Conservation (phyloP, 345 rosid species). For the Pelargonium nanum region DNA sequence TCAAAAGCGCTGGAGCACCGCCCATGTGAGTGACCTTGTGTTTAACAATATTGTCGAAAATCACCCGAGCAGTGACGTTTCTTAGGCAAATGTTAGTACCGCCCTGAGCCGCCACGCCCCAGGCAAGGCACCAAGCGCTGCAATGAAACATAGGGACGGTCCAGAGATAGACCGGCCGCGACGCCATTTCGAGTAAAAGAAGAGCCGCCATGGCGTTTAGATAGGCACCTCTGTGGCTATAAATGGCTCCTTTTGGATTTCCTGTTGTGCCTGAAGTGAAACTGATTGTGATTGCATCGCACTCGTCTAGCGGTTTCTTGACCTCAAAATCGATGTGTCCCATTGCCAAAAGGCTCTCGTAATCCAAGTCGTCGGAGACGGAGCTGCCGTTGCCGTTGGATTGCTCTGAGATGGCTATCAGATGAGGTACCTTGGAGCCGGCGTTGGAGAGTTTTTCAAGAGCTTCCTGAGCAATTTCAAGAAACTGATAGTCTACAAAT, state of each 20-base stretch:
- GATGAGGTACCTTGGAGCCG: conserved; percentile 19
- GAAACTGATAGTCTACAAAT: conserved; percentile 48
- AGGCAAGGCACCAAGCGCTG: conserved; percentile 78
- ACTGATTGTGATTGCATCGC: conserved; percentile 76
- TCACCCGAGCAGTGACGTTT: conserved; percentile 41
- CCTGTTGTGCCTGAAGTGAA: conserved; percentile 90
- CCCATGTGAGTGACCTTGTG: conserved; percentile 76
- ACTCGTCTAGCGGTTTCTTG: conserved; percentile 45
- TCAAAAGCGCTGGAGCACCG: conserved; percentile 74
- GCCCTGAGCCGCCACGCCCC: conserved; percentile 88
- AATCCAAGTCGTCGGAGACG: conserved; percentile 15
- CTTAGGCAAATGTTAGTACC: conserved; percentile 69
- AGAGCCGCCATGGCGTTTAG: conserved; percentile 55
- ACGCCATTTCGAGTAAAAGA: conserved; percentile 40
- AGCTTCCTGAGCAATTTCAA: conserved; percentile 41
- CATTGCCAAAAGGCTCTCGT: conserved; percentile 40
- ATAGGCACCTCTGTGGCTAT: conserved; percentile 79
- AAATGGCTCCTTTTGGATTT: conserved; percentile 78
- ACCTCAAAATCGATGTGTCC: conserved; percentile 35
- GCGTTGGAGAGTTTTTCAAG: conserved; percentile 49
- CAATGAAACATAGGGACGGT: conserved; percentile 94
- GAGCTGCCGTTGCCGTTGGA: neutral
- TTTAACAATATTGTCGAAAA: conserved; percentile 41
- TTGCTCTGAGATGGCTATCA: no score
- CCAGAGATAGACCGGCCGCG: conserved; percentile 65